These are phyloP conservation scores for Polytrichum commune DNA, from an alignment of 225 moss, liverwort and hornwort genomes.

Conservation along the genomic window DNA sequence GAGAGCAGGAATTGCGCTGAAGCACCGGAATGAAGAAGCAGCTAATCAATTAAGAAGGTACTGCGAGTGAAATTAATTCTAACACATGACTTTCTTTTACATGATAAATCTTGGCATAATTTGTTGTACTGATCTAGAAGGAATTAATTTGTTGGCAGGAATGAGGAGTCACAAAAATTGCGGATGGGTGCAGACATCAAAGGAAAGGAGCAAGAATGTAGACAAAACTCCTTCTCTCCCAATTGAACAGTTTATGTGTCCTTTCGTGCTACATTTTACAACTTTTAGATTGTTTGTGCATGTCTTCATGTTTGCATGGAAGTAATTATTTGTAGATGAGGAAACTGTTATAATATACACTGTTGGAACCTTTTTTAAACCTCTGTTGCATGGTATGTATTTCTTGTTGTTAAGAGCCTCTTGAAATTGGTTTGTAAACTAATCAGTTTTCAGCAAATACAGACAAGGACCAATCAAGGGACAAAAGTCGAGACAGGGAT, in stretches of 20 bases:
- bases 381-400: not conserved
- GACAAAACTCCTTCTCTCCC: no score
- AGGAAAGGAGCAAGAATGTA: constrained; percentile 77
- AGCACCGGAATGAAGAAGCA: constrained; percentile 83
- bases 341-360: no score
- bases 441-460: constrained; percentile 3
- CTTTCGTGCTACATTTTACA: not conserved
- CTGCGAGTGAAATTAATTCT: constrained; percentile 3
- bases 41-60: constrained; percentile 55
- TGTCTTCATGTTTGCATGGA: no score
- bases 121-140: no score
- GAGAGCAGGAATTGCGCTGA: constrained; percentile 76
- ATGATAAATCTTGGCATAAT: no score
- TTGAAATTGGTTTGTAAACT: no score
- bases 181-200: constrained; percentile 50
- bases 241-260: constrained; percentile 8
- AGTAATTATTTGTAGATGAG: no score
- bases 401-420: not conserved
- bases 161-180: constrained; percentile 83
- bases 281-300: no score
- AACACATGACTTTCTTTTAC: not conserved
- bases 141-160: constrained; percentile 23
- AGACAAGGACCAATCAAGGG: constrained; percentile 61
- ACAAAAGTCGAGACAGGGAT: constrained; percentile 72
- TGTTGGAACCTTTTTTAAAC: no score